These are phyloP conservation scores for Fusarium coffeatum DNA, from an alignment of 2,329 filamentous ascomycete genomes.

Conservation along the genomic window DNA sequence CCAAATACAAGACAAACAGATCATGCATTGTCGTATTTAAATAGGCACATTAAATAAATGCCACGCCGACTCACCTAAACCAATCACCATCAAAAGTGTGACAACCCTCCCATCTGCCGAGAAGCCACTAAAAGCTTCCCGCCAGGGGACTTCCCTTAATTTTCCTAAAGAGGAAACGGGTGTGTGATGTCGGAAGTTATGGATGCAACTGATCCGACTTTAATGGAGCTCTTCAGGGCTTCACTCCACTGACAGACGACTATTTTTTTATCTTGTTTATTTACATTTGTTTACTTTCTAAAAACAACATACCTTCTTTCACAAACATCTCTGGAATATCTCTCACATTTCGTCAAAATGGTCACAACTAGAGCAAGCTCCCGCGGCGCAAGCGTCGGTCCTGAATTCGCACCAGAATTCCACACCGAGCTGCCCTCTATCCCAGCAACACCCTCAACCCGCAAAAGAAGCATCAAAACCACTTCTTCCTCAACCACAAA, in stretches of 20 bases:
- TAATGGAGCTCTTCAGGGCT: neutral
- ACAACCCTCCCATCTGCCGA: slow-evolving; percentile 2
- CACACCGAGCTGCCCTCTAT: slow-evolving; percentile 13
- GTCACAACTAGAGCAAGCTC: slow-evolving; percentile 54
- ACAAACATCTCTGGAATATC: neutral
- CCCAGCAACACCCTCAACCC: slow-evolving; percentile 29
- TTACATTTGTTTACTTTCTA: slow-evolving; percentile 1
- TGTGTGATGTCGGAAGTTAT: slow-evolving; percentile 5
- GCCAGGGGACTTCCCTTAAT: neutral
- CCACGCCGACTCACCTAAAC: neutral
- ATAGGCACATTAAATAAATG: slow-evolving; percentile 9
- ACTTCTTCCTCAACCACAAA: slow-evolving; percentile 11
- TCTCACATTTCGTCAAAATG: slow-evolving; percentile 43
- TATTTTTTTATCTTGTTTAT: neutral
- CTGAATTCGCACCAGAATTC: slow-evolving; percentile 27
- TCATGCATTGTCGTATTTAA: neutral
- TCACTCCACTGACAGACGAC: neutral
- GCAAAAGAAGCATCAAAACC: slow-evolving; percentile 31
- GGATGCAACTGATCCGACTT: slow-evolving; percentile 10
- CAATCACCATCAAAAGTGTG: neutral
- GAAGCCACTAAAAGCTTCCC: slow-evolving; percentile 21
- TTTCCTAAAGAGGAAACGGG: slow-evolving; percentile 19
- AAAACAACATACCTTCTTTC: neutral
- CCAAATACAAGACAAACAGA: neutral
- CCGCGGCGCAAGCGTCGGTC: slow-evolving; percentile 47